phyloP scores from a whole-genome alignment of 495 filamentous ascomycete genomes.

The Thermothielavioides terrestris region DNA sequence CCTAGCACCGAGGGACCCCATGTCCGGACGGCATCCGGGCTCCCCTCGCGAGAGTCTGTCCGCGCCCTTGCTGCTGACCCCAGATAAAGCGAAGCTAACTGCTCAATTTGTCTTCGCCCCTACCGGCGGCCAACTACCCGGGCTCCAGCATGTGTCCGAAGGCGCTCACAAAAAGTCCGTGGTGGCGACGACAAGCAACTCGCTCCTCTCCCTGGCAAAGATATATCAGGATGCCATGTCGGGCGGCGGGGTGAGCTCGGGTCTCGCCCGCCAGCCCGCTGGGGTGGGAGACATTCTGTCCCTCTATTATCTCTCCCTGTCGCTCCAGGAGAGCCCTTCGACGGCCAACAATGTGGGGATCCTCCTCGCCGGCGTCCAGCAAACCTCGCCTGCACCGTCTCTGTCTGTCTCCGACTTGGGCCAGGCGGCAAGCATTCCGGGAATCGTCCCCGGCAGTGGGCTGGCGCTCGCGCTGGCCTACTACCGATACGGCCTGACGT shows the following conservation, averaged over 20 bases:
- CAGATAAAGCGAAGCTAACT: conserved; percentile 76
- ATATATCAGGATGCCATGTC: conserved; percentile 99
- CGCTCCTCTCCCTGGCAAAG: conserved; percentile 87
- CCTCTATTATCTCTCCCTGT: conserved; percentile 92
- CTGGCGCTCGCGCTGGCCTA: conserved; percentile 83
- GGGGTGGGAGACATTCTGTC: conserved; percentile 90
- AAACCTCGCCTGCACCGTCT: conserved; percentile 46
- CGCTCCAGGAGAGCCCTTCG: conserved; percentile 90
- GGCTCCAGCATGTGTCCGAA: conserved; percentile 65
- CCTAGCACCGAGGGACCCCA: conserved; percentile 41
- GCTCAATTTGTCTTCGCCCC: conserved; percentile 74
- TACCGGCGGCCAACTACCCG: conserved; percentile 68
- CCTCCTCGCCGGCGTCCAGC: conserved; percentile 86
- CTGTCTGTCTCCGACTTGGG: conserved; percentile 16
- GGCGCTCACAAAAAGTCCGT: conserved; percentile 70
- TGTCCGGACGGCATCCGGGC: conserved; percentile 20
- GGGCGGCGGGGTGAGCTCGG: conserved; percentile 53
- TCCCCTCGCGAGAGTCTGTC: conserved; percentile 8
- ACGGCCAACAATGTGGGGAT: conserved; percentile 99
- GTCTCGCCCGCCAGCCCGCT: conserved; percentile 51
- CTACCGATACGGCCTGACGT: conserved; percentile 83
- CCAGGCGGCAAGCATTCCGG: conserved; percentile 54
- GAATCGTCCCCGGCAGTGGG: conserved; percentile 77
- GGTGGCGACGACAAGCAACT: conserved; percentile 91
- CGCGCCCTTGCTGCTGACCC: conserved; percentile 63